Conservation (phyloP, 2,329 filamentous ascomycete genomes). For the Colletotrichum salicis region DNA sequence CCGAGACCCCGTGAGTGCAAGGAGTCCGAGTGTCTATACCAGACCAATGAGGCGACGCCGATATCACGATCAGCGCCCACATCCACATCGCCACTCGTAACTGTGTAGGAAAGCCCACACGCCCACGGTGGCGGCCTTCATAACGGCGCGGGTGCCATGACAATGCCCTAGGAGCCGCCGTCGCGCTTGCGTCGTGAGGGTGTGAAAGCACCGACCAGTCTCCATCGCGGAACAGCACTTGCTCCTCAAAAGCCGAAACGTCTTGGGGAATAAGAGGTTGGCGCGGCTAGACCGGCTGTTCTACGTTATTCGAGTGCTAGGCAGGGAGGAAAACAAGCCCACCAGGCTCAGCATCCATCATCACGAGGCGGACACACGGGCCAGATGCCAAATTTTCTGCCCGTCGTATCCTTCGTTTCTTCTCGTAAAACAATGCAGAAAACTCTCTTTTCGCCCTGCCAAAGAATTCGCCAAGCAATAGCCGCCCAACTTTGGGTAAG, state of each 20-base stretch:
- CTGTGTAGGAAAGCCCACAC: background rate
- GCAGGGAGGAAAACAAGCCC: background rate
- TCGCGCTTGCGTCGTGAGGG: conserved; percentile 5
- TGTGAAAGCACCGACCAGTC: conserved; percentile 19
- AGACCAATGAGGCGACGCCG: background rate
- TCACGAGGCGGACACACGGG: too few species aligned
- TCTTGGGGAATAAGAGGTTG: background rate
- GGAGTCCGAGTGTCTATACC: background rate
- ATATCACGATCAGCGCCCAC: conserved; percentile 2
- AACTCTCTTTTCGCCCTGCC: background rate
- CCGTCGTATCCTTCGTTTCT: background rate
- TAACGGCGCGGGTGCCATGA: background rate
- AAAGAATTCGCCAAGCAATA: conserved; percentile 13
- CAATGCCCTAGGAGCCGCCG: conserved; percentile 8
- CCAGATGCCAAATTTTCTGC: background rate
- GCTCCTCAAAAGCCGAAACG: conserved; percentile 19
- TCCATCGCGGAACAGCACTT: background rate
- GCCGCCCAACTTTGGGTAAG: background rate
- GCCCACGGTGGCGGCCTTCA: background rate
- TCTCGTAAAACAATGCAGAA: background rate
- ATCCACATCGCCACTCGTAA: conserved; percentile 17
- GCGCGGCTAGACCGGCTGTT: background rate
- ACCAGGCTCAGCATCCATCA: too few species aligned
- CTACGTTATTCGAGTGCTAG: background rate
- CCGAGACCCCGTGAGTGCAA: background rate